Evolutionary conservation across 2,329 filamentous ascomycete species (phyloP).

Genomic region (Phoma sp.): DNA sequence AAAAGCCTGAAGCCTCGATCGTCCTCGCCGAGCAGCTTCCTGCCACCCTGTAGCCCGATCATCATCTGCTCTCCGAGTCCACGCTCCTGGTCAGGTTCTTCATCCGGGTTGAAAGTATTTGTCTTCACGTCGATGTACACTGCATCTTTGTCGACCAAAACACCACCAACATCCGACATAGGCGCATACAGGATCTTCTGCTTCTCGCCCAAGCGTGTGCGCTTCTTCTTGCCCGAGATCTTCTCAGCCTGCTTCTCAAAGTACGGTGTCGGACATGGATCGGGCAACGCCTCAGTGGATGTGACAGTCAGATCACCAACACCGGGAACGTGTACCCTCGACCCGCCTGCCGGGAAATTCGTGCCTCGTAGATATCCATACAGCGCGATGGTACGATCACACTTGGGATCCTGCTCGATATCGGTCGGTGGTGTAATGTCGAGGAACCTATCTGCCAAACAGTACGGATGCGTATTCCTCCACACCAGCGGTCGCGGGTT

Average conservation of each 20-base stretch:
- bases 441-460: slow-evolving; percentile 89
- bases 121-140: slow-evolving; percentile 84
- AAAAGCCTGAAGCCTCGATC: slow-evolving; percentile 87
- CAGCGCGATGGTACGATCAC: slow-evolving; percentile 86
- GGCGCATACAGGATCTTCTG: slow-evolving; percentile 96
- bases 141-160: slow-evolving; percentile 95
- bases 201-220: slow-evolving; percentile 88
- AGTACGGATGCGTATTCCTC: slow-evolving; percentile 95
- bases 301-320: slow-evolving; percentile 87
- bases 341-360: slow-evolving; percentile 86
- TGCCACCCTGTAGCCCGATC: slow-evolving; percentile 82
- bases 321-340: slow-evolving; percentile 89
- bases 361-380: slow-evolving; percentile 95
- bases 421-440: slow-evolving; percentile 93
- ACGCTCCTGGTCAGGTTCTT: slow-evolving; percentile 69
- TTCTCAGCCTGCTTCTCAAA: slow-evolving; percentile 90
- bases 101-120: slow-evolving; percentile 72
- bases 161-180: slow-evolving; percentile 96
- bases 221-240: slow-evolving; percentile 78
- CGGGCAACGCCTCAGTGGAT: slow-evolving; percentile 84
- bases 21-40: slow-evolving; percentile 80
- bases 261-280: slow-evolving; percentile 92
- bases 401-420: slow-evolving; percentile 86
- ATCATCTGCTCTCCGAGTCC: slow-evolving; percentile 97
- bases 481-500: slow-evolving; percentile 95